These are phyloP conservation scores for Quercus engelmannii DNA, from an alignment of 306 rosid species.

Conservation along the genomic window DNA sequence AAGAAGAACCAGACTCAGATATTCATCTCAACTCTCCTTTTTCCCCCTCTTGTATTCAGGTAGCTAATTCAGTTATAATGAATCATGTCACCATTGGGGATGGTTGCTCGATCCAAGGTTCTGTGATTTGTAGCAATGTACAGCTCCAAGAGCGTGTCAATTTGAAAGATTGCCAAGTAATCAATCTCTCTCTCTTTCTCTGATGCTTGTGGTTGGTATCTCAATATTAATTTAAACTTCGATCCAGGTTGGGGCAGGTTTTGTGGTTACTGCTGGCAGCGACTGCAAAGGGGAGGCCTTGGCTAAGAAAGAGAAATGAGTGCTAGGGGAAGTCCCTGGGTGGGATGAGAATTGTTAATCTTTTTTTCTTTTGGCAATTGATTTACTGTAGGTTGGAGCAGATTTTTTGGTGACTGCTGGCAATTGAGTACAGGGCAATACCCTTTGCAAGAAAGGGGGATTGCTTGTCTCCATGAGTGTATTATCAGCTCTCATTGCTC, in stretches of 20 bases:
- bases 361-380: constrained; percentile 2
- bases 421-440: constrained; percentile 13
- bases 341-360: background rate
- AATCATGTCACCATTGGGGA: constrained; percentile 91
- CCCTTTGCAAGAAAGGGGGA: constrained; percentile 23
- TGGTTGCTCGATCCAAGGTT: constrained; percentile 87
- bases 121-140: constrained; percentile 86
- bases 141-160: constrained; percentile 92
- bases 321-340: constrained; percentile 2
- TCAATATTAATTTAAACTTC: constrained; percentile 12
- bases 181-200: background rate
- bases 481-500: background rate
- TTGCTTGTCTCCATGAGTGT: constrained; percentile 5
- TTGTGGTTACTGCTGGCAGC: constrained; percentile 79
- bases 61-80: constrained; percentile 88
- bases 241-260: constrained; percentile 86
- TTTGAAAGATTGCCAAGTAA: constrained; percentile 91
- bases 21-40: background rate
- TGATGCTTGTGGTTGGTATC: constrained; percentile 11
- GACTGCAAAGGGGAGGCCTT: constrained; percentile 94
- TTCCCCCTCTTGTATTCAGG: constrained; percentile 35
- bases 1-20: background rate
- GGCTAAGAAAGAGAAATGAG: constrained; percentile 74
- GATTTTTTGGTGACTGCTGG: constrained; percentile 32
- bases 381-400: constrained; percentile 28